A percentile compares a stretch with the other conserved stretches of the same genome.
These are phyloP conservation scores for Tilletia caries DNA, from an alignment of 1,284 basidiomycete species.

Conservation along the genomic window DNA sequence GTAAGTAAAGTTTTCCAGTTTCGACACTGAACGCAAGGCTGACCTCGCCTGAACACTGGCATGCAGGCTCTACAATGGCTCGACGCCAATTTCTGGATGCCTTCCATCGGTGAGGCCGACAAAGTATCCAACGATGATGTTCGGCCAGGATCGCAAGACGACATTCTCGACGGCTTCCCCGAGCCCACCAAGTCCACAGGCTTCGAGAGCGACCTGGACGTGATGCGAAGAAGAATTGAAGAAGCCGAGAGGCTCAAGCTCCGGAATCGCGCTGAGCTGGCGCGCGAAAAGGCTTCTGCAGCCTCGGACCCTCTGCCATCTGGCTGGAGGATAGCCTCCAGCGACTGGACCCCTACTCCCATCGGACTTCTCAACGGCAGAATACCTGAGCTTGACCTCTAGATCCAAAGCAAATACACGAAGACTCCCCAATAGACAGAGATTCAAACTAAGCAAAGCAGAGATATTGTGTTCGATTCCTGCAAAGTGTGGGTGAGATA, in stretches of 20 bases:
- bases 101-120: slow-evolving; percentile 14
- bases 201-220: slow-evolving; percentile 20
- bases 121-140: neutral
- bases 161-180: slow-evolving; percentile 1
- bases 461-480: neutral
- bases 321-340: slow-evolving; percentile 11
- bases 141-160: neutral
- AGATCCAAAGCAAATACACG: neutral
- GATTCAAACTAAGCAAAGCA: neutral
- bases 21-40: neutral
- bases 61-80: slow-evolving; percentile 39
- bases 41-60: neutral
- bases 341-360: slow-evolving; percentile 14
- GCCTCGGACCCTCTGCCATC: neutral
- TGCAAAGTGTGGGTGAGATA: neutral
- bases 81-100: slow-evolving; percentile 36
- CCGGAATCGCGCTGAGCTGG: neutral
- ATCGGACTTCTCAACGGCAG: slow-evolving; percentile 15
- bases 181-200: slow-evolving; percentile 12
- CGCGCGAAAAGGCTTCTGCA: neutral
- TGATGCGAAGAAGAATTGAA: slow-evolving; percentile 22
- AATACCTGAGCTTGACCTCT: neutral
- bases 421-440: too few species aligned
- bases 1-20: slow-evolving; percentile 21
- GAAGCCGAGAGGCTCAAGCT: neutral